phyloP scores from a whole-genome alignment of 257 asterid species.

The Rehmannia glutinosa region DNA sequence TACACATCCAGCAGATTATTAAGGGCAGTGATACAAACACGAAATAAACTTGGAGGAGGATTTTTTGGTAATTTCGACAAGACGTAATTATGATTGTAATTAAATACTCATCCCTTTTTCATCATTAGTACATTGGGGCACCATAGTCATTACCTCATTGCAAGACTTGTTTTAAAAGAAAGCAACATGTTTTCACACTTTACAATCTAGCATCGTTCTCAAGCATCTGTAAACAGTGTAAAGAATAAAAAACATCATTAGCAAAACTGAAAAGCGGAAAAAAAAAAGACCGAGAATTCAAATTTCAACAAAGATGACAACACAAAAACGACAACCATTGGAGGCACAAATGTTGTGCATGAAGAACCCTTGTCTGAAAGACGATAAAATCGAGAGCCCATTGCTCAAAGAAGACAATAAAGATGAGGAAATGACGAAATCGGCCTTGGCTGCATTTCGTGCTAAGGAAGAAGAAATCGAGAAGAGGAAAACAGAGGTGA shows the following conservation, averaged over 20 bases:
- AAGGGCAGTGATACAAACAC: no score
- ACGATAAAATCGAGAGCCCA: constrained; percentile 34
- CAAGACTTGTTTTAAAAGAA: no score
- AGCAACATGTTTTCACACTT: background rate
- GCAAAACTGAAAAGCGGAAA: constrained; percentile 25
- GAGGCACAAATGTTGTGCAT: constrained; percentile 30
- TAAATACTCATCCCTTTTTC: no score
- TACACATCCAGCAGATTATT: no score
- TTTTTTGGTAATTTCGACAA: no score
- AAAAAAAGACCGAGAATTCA: background rate
- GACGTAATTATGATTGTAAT: no score
- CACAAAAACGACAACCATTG: constrained; percentile 31
- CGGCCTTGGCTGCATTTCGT: constrained; percentile 58
- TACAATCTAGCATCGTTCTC: constrained; percentile 17
- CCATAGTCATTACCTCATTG: no score
- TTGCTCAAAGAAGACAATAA: constrained; percentile 37
- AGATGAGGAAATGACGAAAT: constrained; percentile 66
- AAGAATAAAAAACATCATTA: constrained; percentile 24
- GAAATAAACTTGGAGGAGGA: no score
- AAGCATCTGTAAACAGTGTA: constrained; percentile 37
- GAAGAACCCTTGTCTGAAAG: constrained; percentile 36
- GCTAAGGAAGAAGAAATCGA: constrained; percentile 90
- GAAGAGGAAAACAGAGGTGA: constrained; percentile 57
- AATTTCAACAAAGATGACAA: constrained; percentile 2
- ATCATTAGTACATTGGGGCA: no score